phyloP scores from a whole-genome alignment of 2,329 filamentous ascomycete genomes.

The Escovopsis sp. region DNA sequence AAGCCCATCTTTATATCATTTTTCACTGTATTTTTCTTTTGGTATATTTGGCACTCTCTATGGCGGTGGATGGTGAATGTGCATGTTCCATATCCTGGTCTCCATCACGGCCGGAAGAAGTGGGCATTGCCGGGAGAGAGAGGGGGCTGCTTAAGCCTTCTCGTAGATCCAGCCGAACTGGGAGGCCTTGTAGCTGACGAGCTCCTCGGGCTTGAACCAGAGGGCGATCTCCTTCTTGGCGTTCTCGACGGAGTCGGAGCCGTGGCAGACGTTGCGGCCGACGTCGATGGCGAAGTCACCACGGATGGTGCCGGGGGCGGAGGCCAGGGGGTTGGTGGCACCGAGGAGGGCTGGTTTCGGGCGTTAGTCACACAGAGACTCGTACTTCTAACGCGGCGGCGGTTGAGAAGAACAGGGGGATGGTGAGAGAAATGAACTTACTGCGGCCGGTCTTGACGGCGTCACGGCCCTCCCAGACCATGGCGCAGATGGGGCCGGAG shows the following conservation, averaged over 20 bases:
- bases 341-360: constrained; percentile 60
- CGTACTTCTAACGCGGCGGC: too few relatives aligned
- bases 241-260: constrained; percentile 95
- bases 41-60: not conserved
- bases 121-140: too few relatives aligned
- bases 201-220: constrained; percentile 88
- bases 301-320: constrained; percentile 94
- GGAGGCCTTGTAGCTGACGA: constrained; percentile 71
- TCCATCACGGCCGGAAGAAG: not conserved
- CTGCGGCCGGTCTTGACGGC: constrained; percentile 96
- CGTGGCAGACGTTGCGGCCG: constrained; percentile 99
- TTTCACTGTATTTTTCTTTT: constrained; percentile 6
- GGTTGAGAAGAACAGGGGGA: too few relatives aligned
- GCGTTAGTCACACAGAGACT: constrained; percentile 11
- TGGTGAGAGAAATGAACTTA: constrained; percentile 29
- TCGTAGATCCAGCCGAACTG: constrained; percentile 95
- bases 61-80: not conserved
- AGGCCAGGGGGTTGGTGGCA: constrained; percentile 96
- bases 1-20: constrained; percentile 11
- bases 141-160: constrained; percentile 46
- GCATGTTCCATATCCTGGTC: not conserved
- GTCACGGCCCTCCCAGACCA: constrained; percentile 99
- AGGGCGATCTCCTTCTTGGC: constrained; percentile 99
- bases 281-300: constrained; percentile 69
- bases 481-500: constrained; percentile 92